Percentiles rank a stretch among this genome's conserved stretches.
phyloP scores from a whole-genome alignment of 2,329 filamentous ascomycete species.

The Sclerotinia glacialis region DNA sequence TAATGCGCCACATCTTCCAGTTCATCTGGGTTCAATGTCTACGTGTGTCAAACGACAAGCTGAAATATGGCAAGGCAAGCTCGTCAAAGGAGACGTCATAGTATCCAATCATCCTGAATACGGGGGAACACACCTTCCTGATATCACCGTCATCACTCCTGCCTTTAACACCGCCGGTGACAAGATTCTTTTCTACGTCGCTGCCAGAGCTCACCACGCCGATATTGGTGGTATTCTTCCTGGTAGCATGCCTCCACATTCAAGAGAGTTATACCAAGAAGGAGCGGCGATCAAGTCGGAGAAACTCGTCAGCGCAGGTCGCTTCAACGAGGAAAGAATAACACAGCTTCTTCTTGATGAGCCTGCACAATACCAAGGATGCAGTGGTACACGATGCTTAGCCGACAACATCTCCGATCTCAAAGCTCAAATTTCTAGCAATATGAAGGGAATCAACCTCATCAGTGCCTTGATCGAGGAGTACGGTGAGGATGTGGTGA shows the following conservation, averaged over 20 bases:
- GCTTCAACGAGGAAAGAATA: slow-evolving; percentile 76
- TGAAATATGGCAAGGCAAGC: slow-evolving; percentile 73
- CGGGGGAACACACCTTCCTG: slow-evolving; percentile 78
- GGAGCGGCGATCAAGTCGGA: slow-evolving; percentile 63
- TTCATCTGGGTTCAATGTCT: slow-evolving; percentile 82
- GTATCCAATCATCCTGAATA: slow-evolving; percentile 84
- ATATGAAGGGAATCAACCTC: slow-evolving; percentile 78
- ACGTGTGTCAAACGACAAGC: slow-evolving; percentile 77
- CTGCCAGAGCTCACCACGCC: slow-evolving; percentile 65
- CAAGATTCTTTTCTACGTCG: slow-evolving; percentile 35
- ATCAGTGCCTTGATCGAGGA: slow-evolving; percentile 74
- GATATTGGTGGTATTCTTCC: slow-evolving; percentile 82
- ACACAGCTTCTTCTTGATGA: slow-evolving; percentile 68
- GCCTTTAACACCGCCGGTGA: slow-evolving; percentile 67
- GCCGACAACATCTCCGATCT: slow-evolving; percentile 83
- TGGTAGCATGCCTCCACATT: slow-evolving; percentile 79
- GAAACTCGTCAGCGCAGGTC: slow-evolving; percentile 71
- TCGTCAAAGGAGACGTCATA: slow-evolving; percentile 77
- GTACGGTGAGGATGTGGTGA: slow-evolving; percentile 73
- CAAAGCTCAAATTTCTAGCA: slow-evolving; percentile 82
- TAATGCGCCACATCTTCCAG: slow-evolving; percentile 76
- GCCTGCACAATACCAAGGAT: slow-evolving; percentile 71
- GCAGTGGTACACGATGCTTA: slow-evolving; percentile 74
- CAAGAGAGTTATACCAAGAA: slow-evolving; percentile 62
- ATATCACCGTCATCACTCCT: slow-evolving; percentile 79